Base-by-base conservation (phyloP, 2,329 filamentous ascomycete genomes). In the Stromatinia cepivora region DNA sequence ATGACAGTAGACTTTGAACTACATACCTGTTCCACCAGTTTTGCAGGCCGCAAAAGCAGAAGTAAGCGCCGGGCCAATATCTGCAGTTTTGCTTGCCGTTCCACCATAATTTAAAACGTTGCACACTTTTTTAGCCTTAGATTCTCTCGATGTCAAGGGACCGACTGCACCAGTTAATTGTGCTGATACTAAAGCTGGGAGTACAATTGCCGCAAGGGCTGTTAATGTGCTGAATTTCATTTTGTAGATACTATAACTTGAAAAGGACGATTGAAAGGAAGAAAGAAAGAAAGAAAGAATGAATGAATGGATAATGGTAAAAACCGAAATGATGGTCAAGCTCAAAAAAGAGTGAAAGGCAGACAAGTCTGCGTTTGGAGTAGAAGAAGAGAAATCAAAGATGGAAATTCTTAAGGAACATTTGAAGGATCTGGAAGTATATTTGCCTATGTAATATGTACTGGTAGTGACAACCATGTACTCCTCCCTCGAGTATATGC, bases 81-180 rank as follows among this genome's bases (percentile, higher is more conserved):
- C 85, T 6, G 83, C 84, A n/a, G 79, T 78, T 70, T 83, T 82
- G 75, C 84, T 83, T 1, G 85, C 84, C 39, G 79, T 80, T 11
- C 80, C 85, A 17, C 85, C 85, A 72, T 86, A 86, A 70, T 83
- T 77, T 65, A 84, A 79, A 48, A 87, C 83, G 73, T 83, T 84
- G 77, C 85, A 87, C 15, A 81, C 82, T 73, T 84, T 79, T 54
- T 77, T 79, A 75, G 68, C 68, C 45, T 87, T 87, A 25, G 75
- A 72, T 1, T 77, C 78, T 59, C 78, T 76, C 5, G 78, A 78
- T 4, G 82, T 84, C 54, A 79, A 75, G 11, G 82, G 82, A n/a
- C 82, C 82, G 22, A 84, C 82, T 9, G 74, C 75, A 66, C 81
- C 81, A 8, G 79, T 77, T 39, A 84, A 78, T 69, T 82, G 79